Base-by-base conservation (phyloP, 768 basidiomycete genomes). In the Tulasnella sp. region DNA sequence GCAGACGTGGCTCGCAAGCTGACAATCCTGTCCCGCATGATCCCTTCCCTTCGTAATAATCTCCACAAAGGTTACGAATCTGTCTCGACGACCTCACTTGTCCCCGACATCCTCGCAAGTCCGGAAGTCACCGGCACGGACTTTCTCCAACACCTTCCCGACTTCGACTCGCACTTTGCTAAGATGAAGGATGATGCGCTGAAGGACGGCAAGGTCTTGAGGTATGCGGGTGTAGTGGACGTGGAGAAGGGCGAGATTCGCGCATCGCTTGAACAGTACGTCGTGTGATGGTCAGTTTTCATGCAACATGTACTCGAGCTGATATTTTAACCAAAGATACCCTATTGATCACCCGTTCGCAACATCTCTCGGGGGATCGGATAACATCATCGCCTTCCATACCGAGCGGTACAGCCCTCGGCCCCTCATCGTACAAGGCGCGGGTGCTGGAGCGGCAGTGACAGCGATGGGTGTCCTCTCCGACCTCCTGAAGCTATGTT, bases 361-460 rank as follows among this genome's bases (percentile, higher is more conserved):
- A 2, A 94, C 94, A 0, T 88, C 93, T 1, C 80, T 99, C 12
- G 88, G 91, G 21, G 96, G 94, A 0, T 92, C 92, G 21, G 96
- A 99, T 71, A 98, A 98, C 70, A 97, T 99, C 68, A 81, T 99
- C 69, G 88, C 96, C 76, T 97, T 98, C 80, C 87, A 91, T 68
- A 97, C 94, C 0, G 83, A 87, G 67, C 78, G 96, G 43, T 99
- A 99, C 68, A 83, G 85, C 2, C 79, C 84, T 7, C 74, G 92
- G 43, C 94, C 96, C 1, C 74, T 99, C 58, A 89, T 98, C 61
- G 78, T 99, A 31, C 94, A 97, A 67, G 96, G 96, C 51, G 85
- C 93, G 0, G 96, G 96, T 2, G 96, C 96, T 0, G 96, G 96
- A n/a, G 92, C 92, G 0, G 92, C 87, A 24, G 94, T 98, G 12